A percentile compares a stretch with the other conserved stretches of the same genome.
Conservation (phyloP, 148 eudicot species). For the Cornus suecica region DNA sequence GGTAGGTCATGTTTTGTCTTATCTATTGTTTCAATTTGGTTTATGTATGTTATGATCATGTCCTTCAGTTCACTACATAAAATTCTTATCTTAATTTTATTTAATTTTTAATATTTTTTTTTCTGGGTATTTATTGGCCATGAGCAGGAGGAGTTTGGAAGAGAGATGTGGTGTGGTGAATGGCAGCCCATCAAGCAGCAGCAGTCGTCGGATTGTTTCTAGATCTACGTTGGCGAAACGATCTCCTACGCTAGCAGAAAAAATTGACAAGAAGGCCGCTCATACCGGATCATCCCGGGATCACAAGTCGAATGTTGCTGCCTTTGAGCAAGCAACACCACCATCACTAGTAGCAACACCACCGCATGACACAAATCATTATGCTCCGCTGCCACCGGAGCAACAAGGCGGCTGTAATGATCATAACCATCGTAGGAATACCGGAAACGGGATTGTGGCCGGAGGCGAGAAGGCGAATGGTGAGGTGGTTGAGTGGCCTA, state of each 20-base stretch:
- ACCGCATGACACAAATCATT: neutral
- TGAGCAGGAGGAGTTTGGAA: conserved; percentile 9
- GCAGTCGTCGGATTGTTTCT: neutral
- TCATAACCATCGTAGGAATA: neutral
- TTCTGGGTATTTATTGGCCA: neutral
- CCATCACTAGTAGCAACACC: neutral
- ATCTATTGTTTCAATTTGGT: neutral
- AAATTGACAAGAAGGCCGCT: too few relatives aligned
- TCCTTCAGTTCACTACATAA: neutral
- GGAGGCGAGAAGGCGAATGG: neutral
- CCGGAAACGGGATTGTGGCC: neutral
- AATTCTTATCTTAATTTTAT: too few relatives aligned
- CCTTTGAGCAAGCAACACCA: too few relatives aligned
- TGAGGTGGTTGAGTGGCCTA: conserved; percentile 30
- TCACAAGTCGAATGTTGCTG: neutral
- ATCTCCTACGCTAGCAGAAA: neutral
- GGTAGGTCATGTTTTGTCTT: too few relatives aligned
- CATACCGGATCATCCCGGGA: neutral
- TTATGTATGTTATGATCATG: neutral
- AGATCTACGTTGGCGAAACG: neutral
- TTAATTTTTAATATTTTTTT: too few relatives aligned
- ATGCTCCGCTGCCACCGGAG: neutral
- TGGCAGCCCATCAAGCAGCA: neutral
- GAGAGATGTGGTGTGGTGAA: conserved; percentile 22
- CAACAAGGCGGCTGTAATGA: neutral